Evolutionary conservation across 2,329 filamentous ascomycete species (phyloP).

Genomic region (Talaromyces piceae): DNA sequence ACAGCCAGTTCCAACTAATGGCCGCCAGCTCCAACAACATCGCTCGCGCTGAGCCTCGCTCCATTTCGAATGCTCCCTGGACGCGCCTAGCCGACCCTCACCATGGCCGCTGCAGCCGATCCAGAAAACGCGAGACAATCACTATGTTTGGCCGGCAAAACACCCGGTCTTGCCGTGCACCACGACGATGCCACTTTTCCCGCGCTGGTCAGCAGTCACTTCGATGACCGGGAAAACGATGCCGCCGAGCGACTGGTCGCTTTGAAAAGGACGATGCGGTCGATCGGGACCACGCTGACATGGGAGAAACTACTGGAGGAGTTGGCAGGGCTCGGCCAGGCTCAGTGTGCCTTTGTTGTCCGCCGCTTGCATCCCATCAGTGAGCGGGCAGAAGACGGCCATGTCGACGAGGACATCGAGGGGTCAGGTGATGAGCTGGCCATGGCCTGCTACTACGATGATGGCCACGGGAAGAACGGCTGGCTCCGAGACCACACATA

Average conservation of each 20-base stretch:
- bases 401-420: slow-evolving; percentile 51
- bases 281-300: slow-evolving; percentile 51
- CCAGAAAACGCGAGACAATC: slow-evolving; percentile 14
- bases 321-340: slow-evolving; percentile 54
- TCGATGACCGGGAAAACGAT: slow-evolving; percentile 12
- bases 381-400: too few relatives aligned
- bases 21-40: neutral
- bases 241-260: slow-evolving; percentile 53
- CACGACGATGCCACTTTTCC: slow-evolving; percentile 20
- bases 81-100: slow-evolving; percentile 13
- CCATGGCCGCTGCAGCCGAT: neutral
- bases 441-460: slow-evolving; percentile 59
- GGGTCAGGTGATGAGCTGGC: slow-evolving; percentile 57
- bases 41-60: neutral
- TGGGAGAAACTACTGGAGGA: slow-evolving; percentile 59
- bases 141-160: slow-evolving; percentile 20
- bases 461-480: slow-evolving; percentile 46
- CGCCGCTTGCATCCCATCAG: slow-evolving; percentile 23
- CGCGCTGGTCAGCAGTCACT: slow-evolving; percentile 23
- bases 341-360: slow-evolving; percentile 62
- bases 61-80: neutral
- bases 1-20: too few relatives aligned
- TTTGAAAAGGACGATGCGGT: slow-evolving; percentile 51
- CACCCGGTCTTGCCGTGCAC: slow-evolving; percentile 16
- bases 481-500: slow-evolving; percentile 57